These are phyloP conservation scores for Clitopilus passeckerianus DNA, from an alignment of 768 basidiomycete species.

Conservation along the genomic window DNA sequence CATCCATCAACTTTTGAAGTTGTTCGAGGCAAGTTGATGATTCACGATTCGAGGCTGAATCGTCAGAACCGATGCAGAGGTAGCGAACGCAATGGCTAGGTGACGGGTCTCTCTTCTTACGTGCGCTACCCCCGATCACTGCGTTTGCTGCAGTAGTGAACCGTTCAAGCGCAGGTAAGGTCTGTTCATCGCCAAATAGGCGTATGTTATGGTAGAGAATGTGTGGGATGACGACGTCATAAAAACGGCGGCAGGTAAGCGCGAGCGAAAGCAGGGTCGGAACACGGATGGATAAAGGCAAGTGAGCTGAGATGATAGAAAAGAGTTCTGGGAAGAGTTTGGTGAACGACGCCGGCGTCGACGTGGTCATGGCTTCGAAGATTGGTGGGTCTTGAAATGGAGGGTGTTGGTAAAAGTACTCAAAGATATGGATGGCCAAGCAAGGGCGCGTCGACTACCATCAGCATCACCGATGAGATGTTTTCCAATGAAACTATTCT, in stretches of 20 bases:
- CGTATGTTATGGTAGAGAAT: slow-evolving; percentile 1
- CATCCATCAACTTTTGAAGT: not conserved
- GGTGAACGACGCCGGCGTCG: not conserved
- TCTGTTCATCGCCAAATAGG: not conserved
- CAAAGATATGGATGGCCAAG: not conserved
- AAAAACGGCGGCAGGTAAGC: not conserved
- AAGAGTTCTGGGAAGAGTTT: slow-evolving; percentile 3
- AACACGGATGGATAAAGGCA: not conserved
- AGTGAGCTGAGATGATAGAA: not conserved
- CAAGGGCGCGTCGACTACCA: not conserved
- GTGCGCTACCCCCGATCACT: not conserved
- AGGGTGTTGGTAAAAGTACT: not conserved
- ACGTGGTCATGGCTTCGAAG: not conserved
- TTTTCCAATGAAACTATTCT: not conserved
- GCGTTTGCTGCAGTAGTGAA: not conserved
- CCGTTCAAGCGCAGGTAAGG: not conserved
- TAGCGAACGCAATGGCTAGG: not conserved
- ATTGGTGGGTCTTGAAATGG: not conserved
- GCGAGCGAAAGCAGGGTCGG: slow-evolving; percentile 1
- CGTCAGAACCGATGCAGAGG: not conserved
- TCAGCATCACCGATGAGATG: not conserved
- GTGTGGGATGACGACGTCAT: slow-evolving; percentile 3
- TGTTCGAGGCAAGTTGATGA: not conserved
- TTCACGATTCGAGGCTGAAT: not conserved
- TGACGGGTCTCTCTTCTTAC: not conserved